Evolutionary conservation across 768 basidiomycete species (phyloP).

Genomic region (Lactarius sp.): DNA sequence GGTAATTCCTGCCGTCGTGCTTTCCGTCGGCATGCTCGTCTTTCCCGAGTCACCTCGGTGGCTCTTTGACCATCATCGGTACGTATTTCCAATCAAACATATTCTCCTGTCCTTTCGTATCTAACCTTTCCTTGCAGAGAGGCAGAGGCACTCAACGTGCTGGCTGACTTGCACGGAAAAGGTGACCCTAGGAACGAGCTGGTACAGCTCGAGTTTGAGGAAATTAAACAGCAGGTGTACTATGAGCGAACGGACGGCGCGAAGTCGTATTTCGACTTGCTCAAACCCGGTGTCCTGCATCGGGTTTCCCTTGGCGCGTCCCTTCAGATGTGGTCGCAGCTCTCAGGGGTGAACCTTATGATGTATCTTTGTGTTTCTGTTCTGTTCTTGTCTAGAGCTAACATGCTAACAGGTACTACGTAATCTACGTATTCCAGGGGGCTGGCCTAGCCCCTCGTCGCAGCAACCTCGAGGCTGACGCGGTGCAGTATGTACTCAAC

Average conservation of each 20-base stretch:
- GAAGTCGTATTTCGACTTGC: constrained; percentile 61
- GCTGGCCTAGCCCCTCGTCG: constrained; percentile 72
- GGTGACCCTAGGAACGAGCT: constrained; percentile 56
- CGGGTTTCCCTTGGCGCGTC: constrained; percentile 65
- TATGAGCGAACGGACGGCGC: constrained; percentile 68
- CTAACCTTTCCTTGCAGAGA: constrained; percentile 34
- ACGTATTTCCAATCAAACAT: constrained; percentile 4
- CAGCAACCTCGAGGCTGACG: constrained; percentile 70
- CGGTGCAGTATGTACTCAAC: constrained; percentile 51
- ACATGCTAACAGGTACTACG: constrained; percentile 42
- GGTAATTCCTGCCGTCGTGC: constrained; percentile 69
- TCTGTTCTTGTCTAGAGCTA: not conserved
- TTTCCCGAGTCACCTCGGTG: constrained; percentile 73
- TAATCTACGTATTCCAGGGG: constrained; percentile 68
- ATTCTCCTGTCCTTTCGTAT: not conserved
- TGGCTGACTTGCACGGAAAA: constrained; percentile 68
- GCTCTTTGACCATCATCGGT: constrained; percentile 60
- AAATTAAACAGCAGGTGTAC: constrained; percentile 52
- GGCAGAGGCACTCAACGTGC: constrained; percentile 61
- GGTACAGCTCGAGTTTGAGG: constrained; percentile 64
- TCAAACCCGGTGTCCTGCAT: constrained; percentile 61
- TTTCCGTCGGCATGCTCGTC: constrained; percentile 59
- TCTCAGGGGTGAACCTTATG: constrained; percentile 79
- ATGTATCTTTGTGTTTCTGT: constrained; percentile 43
- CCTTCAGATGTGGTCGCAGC: constrained; percentile 80